Conservation (phyloP, 345 rosid species). For the Eucalyptus brandiana region DNA sequence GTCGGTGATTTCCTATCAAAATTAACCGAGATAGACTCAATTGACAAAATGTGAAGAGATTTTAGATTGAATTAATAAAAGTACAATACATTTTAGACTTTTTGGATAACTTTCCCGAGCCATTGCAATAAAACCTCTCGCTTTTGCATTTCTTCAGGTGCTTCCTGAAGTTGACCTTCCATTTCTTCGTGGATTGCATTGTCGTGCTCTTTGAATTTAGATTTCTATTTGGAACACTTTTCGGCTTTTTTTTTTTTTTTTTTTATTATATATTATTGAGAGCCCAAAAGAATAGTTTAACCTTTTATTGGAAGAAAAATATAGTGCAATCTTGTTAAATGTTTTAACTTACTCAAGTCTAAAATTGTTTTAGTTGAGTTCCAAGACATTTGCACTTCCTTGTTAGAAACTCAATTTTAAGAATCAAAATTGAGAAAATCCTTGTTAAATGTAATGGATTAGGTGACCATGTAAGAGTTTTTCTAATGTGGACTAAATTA, state of each 20-base stretch:
- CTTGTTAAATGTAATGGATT: neutral
- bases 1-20: fast-evolving
- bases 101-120: no score
- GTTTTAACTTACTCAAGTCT: neutral
- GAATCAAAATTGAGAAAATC: no score
- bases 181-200: neutral
- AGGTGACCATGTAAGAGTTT: no score
- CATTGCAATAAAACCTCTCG: neutral
- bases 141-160: no score
- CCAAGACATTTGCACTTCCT: neutral
- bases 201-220: neutral
- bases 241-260: neutral
- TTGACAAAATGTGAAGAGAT: no score
- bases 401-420: neutral
- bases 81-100: no score
- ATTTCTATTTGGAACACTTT: neutral
- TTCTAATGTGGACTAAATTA: no score
- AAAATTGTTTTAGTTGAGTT: neutral
- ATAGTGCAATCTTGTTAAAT: neutral
- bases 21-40: no score
- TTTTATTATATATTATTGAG: no score
- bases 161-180: neutral
- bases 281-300: neutral
- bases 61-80: no score
- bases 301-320: neutral